Conservation (phyloP, 768 basidiomycete species). For the Boletus reticulatus region DNA sequence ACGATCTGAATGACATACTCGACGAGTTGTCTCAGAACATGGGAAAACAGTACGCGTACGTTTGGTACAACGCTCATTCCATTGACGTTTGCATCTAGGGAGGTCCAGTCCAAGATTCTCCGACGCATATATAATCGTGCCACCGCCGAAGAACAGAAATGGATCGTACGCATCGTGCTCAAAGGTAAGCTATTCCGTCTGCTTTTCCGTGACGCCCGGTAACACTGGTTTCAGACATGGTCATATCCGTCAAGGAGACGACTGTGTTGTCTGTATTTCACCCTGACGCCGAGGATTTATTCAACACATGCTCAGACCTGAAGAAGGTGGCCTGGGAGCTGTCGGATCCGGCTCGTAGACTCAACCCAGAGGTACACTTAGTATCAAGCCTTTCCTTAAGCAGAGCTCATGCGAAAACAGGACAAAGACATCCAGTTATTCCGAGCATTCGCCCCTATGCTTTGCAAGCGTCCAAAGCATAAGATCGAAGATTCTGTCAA, state of each 20-base stretch:
- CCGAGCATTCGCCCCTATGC: constrained; percentile 89
- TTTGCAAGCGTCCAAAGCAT: constrained; percentile 84
- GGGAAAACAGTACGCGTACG: constrained; percentile 64
- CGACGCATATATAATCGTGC: constrained; percentile 74
- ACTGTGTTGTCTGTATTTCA: constrained; percentile 91
- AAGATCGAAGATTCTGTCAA: constrained; percentile 82
- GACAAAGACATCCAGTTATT: constrained; percentile 84
- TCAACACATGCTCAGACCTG: constrained; percentile 95
- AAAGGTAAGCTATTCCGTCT: constrained; percentile 57
- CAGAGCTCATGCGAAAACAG: constrained; percentile 37
- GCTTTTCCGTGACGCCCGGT: background rate
- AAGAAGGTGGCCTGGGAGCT: constrained; percentile 92
- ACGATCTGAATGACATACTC: constrained; percentile 77
- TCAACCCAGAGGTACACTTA: constrained; percentile 52
- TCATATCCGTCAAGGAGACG: constrained; percentile 91
- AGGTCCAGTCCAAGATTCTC: constrained; percentile 71
- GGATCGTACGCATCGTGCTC: constrained; percentile 94
- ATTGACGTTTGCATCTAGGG: constrained; percentile 43
- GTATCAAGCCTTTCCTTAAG: too few species aligned
- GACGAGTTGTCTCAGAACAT: constrained; percentile 72
- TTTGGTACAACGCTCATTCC: background rate
- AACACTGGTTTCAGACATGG: constrained; percentile 59
- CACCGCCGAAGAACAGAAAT: constrained; percentile 87
- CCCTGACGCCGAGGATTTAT: constrained; percentile 90
- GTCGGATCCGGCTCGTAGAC: constrained; percentile 67